Base-by-base conservation (phyloP, 495 filamentous ascomycete genomes). In the Tetracladium setigerum region DNA sequence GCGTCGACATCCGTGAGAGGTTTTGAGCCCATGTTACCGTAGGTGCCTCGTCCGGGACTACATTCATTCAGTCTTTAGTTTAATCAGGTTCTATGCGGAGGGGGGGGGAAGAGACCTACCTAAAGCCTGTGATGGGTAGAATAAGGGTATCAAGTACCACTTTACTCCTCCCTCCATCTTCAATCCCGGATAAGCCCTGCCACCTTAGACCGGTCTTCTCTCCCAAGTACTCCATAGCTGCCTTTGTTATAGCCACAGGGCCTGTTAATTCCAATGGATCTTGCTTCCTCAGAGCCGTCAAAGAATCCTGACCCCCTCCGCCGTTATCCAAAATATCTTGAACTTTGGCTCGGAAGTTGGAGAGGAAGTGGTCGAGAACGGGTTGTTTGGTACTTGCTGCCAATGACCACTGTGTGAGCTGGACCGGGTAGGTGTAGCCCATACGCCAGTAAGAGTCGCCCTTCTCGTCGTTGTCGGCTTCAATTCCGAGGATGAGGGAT, bases 341-440 rank as follows among this genome's bases (percentile, higher is more conserved):
- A 16, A 56, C 13, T 4, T 17, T 18, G 5, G 30, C 14, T 13
- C 22, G 24, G 12, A 56, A 46, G 22, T 41, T 49, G 12, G 51
- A 35, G 36, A 56, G 38, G 18, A 56, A 56, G 15, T 31, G 27
- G 43, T 46, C 34, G 31, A 56, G 33, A 14, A 54, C 38, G 1
- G 54, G 54, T 24, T 57, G 54, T 5, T 44, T 27, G 18, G 54
- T 46, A 14, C 52, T 39, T 27, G 41, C 34, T 7, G 54, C 54
- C 33, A 57, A 37, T 13, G 52, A 52, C 54, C 54, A 57, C 30
- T 57, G 50, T 9, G 54, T 57, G 34, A 57, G 36, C 38, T 57
- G 54, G 8, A 57, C 41, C 5, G 54, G 54, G 37, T 54, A 55
- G 22, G 51, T 57, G 45, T 57, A 57, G 11, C 54, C 54, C 41